Base-by-base conservation (phyloP, 2,329 filamentous ascomycete genomes). In the Aureobasidium sp. region DNA sequence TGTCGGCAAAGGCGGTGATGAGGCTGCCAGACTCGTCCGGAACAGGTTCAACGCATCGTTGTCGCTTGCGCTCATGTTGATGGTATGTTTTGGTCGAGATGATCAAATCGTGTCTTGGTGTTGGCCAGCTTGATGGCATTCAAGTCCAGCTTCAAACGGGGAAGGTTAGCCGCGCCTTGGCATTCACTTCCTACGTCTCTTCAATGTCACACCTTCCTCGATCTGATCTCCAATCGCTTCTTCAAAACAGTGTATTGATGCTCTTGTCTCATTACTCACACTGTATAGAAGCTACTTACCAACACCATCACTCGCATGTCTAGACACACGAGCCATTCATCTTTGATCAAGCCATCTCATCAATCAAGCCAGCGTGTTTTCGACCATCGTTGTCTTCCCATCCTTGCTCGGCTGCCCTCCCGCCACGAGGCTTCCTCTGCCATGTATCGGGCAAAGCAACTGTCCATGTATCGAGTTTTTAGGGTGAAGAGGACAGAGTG, bases 21-120 rank as follows among this genome's bases (percentile, higher is more conserved):
- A 82, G 62, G 85, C 83, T 60, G 88, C 85, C 76, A 97, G 94
- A 66, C 89, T 87, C 72, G 89, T 86, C 71, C 92, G 90, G 68
- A 97, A 83, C 65, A 94, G 86, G 66, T 91, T 81, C 66, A 97
- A 86, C 55, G 92, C 86, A 72, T 97, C 65, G 73, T 72, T 59
- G 8, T 66, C 62, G 15, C 71, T 67, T 30, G 74, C 71, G 67
- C 86, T 84, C 68, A 77, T 75, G 59, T 81, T 49, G 58, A 15
- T 13, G 36, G 25, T 49, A 6, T 32, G 47, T 50, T 61, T 53
- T 70, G 21, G 39, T 57, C 6, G 29, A 57, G 29, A 44, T 41
- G 53, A 21, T 44, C 4, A 45, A 44, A 9, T 44, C 39, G 39
- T 36, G 53, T 57, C 53, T n/a, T 13, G 36, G 21, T 44, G 29